Evolutionary conservation across 768 basidiomycete species (phyloP).

Genomic region (Serendipita sp.): DNA sequence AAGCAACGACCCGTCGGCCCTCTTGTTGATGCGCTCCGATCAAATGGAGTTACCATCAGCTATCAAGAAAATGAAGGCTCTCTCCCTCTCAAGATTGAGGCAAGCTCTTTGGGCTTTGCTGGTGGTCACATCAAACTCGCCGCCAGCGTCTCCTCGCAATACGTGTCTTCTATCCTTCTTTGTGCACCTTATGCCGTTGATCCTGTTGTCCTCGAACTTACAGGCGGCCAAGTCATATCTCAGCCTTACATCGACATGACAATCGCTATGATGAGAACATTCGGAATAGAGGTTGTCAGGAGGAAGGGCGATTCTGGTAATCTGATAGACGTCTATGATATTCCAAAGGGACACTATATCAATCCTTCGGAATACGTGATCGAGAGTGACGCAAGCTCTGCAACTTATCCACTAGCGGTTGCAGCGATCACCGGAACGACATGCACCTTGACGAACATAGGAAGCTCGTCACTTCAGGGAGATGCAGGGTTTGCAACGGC

Average conservation of each 20-base stretch:
- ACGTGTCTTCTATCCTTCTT: slow-evolving; percentile 91
- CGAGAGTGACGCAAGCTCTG: slow-evolving; percentile 89
- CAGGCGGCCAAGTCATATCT: slow-evolving; percentile 89
- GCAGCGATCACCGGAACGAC: slow-evolving; percentile 95
- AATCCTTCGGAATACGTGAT: slow-evolving; percentile 77
- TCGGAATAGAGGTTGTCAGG: slow-evolving; percentile 65
- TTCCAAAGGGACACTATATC: slow-evolving; percentile 58
- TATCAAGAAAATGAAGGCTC: slow-evolving; percentile 73
- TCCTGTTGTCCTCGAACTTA: slow-evolving; percentile 76
- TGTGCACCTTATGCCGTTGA: slow-evolving; percentile 86
- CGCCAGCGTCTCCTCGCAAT: slow-evolving; percentile 93
- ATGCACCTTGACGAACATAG: slow-evolving; percentile 88
- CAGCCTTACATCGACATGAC: slow-evolving; percentile 99
- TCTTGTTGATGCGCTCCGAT: slow-evolving; percentile 72
- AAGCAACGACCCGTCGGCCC: slow-evolving; percentile 96
- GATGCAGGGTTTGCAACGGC: slow-evolving; percentile 91
- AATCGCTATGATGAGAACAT: slow-evolving; percentile 90
- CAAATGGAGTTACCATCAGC: slow-evolving; percentile 63
- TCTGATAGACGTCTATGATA: slow-evolving; percentile 65
- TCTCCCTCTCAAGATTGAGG: slow-evolving; percentile 73
- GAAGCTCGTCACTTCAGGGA: slow-evolving; percentile 82
- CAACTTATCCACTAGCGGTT: slow-evolving; percentile 92
- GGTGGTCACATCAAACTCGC: slow-evolving; percentile 77
- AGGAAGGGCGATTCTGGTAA: slow-evolving; percentile 48
- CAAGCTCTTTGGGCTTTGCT: slow-evolving; percentile 49